Conservation (phyloP, 2,329 filamentous ascomycete species). For the Neopestalotiopsis rosae region DNA sequence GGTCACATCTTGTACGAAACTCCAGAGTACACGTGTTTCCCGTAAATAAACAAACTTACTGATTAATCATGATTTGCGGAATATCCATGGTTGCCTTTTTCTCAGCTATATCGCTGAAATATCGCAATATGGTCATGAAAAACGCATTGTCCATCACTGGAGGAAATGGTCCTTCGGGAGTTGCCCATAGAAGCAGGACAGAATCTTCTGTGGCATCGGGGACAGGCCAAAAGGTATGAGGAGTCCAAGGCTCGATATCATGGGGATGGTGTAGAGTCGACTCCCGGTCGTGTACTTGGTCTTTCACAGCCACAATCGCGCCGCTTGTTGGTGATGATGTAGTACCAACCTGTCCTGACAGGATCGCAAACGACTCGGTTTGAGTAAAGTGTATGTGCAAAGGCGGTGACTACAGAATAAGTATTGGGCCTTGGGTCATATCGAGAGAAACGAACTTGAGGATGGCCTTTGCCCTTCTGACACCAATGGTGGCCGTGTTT, state of each 20-base stretch:
- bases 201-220: background rate
- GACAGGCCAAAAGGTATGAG: slow-evolving; percentile 1
- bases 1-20: background rate
- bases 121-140: background rate
- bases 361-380: background rate
- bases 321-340: background rate
- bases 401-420: background rate
- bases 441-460: background rate
- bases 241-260: background rate
- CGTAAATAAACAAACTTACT: background rate
- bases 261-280: background rate
- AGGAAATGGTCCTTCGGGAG: background rate
- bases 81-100: background rate
- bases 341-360: background rate
- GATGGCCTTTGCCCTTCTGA: slow-evolving; percentile 1
- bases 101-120: background rate
- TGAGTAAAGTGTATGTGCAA: slow-evolving; percentile 4
- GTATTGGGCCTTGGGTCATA: background rate
- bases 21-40: too few species aligned
- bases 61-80: background rate
- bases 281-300: background rate
- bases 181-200: slow-evolving; percentile 2
- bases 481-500: background rate
- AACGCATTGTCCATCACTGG: slow-evolving; percentile 4
- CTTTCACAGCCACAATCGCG: background rate